Conservation (phyloP, 2,329 filamentous ascomycete genomes). For the Penicillium sp. region DNA sequence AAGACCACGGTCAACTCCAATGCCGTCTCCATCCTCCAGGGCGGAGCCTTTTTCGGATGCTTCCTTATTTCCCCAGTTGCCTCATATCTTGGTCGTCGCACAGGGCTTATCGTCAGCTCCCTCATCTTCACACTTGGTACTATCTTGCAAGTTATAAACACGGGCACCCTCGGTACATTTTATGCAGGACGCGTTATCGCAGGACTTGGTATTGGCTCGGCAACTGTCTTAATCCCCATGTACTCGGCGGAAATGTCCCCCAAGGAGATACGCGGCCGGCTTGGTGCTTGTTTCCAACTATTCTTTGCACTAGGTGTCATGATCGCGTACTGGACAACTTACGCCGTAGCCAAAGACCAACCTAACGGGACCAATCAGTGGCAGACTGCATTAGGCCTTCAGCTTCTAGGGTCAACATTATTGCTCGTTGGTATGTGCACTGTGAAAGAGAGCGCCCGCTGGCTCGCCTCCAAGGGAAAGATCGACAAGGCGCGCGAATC, state of each 20-base stretch:
- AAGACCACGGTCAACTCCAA: slow-evolving; percentile 52
- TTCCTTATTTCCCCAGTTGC: slow-evolving; percentile 54
- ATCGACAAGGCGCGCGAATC: slow-evolving; percentile 53
- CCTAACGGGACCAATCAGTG: slow-evolving; percentile 49
- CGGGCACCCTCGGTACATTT: slow-evolving; percentile 48
- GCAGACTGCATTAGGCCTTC: slow-evolving; percentile 54
- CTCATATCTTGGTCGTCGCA: slow-evolving; percentile 49
- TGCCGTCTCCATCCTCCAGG: slow-evolving; percentile 54
- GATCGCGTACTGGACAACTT: slow-evolving; percentile 53
- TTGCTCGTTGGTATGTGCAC: slow-evolving; percentile 55
- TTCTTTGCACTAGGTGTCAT: slow-evolving; percentile 45
- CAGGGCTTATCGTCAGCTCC: slow-evolving; percentile 49
- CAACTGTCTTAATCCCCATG: slow-evolving; percentile 47
- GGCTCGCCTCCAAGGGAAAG: slow-evolving; percentile 53
- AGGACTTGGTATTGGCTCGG: slow-evolving; percentile 52
- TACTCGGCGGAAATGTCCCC: slow-evolving; percentile 49
- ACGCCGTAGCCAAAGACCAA: slow-evolving; percentile 50
- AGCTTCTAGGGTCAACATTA: slow-evolving; percentile 54
- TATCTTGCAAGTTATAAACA: slow-evolving; percentile 53
- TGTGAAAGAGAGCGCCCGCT: slow-evolving; percentile 53
- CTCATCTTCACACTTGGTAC: slow-evolving; percentile 42
- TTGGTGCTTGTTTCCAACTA: slow-evolving; percentile 43
- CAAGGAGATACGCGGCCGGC: slow-evolving; percentile 31
- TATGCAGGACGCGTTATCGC: slow-evolving; percentile 53
- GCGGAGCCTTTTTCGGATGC: slow-evolving; percentile 57